Conservation (phyloP, 164 flowering plant species). For the Magnolia changhungtana region DNA sequence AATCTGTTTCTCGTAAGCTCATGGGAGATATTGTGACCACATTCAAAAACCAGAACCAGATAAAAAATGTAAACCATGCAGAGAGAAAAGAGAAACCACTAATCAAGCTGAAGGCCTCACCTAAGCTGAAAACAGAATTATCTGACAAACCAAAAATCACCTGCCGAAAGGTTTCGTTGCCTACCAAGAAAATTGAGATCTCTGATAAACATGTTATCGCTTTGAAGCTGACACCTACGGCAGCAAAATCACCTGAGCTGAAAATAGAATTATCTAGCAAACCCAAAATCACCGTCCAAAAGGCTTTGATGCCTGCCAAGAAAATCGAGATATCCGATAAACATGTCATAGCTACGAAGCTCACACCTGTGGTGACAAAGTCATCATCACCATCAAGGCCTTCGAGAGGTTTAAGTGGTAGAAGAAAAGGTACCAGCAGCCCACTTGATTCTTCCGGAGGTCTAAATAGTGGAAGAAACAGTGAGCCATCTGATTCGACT, state of each 20-base stretch:
- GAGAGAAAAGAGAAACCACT: constrained; percentile 14
- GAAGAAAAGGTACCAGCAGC: neutral
- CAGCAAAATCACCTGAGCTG: constrained; percentile 5
- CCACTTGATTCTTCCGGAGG: neutral
- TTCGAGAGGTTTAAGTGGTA: neutral
- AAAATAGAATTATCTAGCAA: constrained; percentile 9
- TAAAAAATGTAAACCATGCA: neutral
- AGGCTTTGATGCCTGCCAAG: constrained; percentile 15
- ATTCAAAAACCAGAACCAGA: constrained; percentile 8
- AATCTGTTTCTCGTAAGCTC: constrained; percentile 24
- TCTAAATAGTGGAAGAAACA: constrained; percentile 1
- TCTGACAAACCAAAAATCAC: constrained; percentile 8
- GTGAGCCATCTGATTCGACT: neutral
- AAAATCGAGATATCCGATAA: constrained; percentile 12
- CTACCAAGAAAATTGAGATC: constrained; percentile 11
- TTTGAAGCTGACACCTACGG: neutral
- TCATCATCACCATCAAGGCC: constrained; percentile 16
- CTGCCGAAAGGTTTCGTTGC: constrained; percentile 13
- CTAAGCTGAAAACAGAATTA: constrained; percentile 13
- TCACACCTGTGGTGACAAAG: constrained; percentile 10
- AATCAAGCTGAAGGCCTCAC: constrained; percentile 13
- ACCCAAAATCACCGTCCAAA: constrained; percentile 4
- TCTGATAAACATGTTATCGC: neutral
- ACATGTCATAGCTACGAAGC: constrained; percentile 14
- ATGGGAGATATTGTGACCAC: neutral